Percentiles rank a stretch among this genome's conserved stretches.
Evolutionary conservation across 495 filamentous ascomycete genomes (phyloP).

Genomic region (Apodospora peruviana): DNA sequence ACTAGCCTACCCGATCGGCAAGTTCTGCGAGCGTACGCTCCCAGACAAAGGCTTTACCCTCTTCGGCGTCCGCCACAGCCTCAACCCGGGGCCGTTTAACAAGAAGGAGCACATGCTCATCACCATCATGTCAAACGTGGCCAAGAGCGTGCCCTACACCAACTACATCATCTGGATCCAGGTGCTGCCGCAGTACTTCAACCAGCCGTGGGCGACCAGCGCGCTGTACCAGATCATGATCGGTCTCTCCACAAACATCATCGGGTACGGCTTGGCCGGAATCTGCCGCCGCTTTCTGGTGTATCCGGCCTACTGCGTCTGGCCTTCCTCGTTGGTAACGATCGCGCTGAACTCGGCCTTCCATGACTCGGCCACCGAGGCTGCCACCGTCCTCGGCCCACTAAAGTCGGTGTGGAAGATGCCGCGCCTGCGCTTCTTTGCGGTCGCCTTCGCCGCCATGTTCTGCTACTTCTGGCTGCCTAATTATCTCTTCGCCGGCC

Average conservation of each 20-base stretch:
- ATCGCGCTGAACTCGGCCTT: constrained; percentile 41
- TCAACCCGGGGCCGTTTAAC: constrained; percentile 47
- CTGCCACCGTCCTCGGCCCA: constrained; percentile 23
- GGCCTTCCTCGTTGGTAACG: constrained; percentile 38
- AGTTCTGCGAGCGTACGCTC: constrained; percentile 24
- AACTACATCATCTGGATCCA: constrained; percentile 43
- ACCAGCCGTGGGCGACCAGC: constrained; percentile 31
- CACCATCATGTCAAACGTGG: constrained; percentile 40
- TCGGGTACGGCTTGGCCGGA: constrained; percentile 49
- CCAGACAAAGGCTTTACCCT: constrained; percentile 34
- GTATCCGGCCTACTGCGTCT: constrained; percentile 39
- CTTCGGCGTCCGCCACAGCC: constrained; percentile 29
- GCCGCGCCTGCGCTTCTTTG: constrained; percentile 32
- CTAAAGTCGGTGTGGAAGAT: constrained; percentile 28
- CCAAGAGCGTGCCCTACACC: constrained; percentile 31
- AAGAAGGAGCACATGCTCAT: constrained; percentile 50
- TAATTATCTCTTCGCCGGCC: constrained; percentile 34
- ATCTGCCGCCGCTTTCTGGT: constrained; percentile 53
- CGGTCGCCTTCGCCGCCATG: constrained; percentile 27
- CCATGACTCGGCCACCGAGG: constrained; percentile 27
- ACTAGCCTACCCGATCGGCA: constrained; percentile 35
- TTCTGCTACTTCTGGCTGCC: constrained; percentile 43
- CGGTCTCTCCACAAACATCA: constrained; percentile 40
- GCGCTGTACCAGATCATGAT: constrained; percentile 40
- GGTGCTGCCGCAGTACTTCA: constrained; percentile 34